Base-by-base conservation (phyloP, 805 yeast species). In the Vanderwaltozyma polyspora region DNA sequence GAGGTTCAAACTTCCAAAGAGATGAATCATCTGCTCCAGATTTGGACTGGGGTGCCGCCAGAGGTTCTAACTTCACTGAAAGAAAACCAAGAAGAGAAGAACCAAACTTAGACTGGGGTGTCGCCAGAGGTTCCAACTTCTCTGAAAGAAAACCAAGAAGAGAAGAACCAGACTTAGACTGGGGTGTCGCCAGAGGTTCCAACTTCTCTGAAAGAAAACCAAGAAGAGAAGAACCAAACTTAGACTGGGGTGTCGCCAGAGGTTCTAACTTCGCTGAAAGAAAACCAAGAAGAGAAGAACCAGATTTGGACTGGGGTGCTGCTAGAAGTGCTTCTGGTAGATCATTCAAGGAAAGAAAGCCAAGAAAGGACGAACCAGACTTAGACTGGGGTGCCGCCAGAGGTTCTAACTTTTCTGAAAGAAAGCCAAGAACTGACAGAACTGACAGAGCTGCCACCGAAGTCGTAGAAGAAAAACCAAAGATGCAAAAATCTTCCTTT, bases 231-330 rank as follows among this genome's bases (percentile, higher is more conserved):
- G 76, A 68, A 48, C 72, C 74, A 31, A 72, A 73, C 22, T 59
- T 75, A 35, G 84, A 79, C 57, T 76, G 84, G 78, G 62, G 67
- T 41, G 49, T 56, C 33, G 66, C 62, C 37, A 64, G 70, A 63
- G 64, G 62, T 28, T 51, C 57, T 19, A 58, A 45, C 28, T 48
- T 40, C 41, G 35, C 37, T 45, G 42, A 53, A 41, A 34, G 52
- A 35, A 40, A 34, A 31, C 52, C 57, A 44, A 52, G 53, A 43
- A 43, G 38, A 33, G 57, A 64, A 49, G 71, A 63, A 43, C 41
- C 70, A 63, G 41, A 59, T 57, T 64, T 63, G 29, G 74, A 71
- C 55, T 56, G 54, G 53, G 41, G 47, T 35, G 34, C 64, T 56
- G 39, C 66, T 34, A 59, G 58, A 32, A 43, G 62, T 43, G 39